These are phyloP conservation scores for Saccharomyces hybrid DNA, from an alignment of 1,139 yeast species.

Conservation along the genomic window DNA sequence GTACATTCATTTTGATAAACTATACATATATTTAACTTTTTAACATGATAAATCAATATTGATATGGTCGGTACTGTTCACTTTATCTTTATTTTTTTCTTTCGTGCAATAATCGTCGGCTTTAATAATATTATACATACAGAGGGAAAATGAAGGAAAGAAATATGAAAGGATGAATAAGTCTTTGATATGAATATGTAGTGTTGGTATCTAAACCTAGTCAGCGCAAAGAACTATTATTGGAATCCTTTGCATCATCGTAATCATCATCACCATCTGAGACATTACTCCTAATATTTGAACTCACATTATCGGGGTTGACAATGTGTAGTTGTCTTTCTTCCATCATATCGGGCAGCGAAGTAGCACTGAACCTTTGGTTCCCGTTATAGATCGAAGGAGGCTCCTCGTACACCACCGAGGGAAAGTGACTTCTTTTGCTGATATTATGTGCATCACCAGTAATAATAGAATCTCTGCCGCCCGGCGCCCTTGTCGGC, in stretches of 20 bases:
- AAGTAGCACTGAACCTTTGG: conserved; percentile 55
- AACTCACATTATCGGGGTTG: conserved; percentile 23
- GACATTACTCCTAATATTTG: not conserved
- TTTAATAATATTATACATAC: not conserved
- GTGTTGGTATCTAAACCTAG: not conserved
- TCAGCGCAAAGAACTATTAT: conserved; percentile 4
- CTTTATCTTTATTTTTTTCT: not conserved
- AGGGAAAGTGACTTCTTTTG: conserved; percentile 8
- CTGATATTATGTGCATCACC: not conserved
- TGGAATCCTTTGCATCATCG: conserved; percentile 7
- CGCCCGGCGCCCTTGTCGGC: not conserved
- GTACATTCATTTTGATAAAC: not conserved
- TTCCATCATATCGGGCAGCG: conserved; percentile 52
- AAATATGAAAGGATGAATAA: not conserved
- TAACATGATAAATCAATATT: not conserved
- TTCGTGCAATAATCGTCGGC: not conserved
- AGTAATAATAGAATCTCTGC: not conserved
- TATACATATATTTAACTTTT: not conserved
- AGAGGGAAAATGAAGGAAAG: not conserved
- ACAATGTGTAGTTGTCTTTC: conserved; percentile 27
- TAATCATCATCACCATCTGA: conserved; percentile 10
- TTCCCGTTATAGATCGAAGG: conserved; percentile 27
- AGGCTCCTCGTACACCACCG: conserved; percentile 20
- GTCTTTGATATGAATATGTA: not conserved
- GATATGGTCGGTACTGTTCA: not conserved